Evolutionary conservation across 2,329 filamentous ascomycete species (phyloP).

Genomic region (Hymenoscyphus linearis): DNA sequence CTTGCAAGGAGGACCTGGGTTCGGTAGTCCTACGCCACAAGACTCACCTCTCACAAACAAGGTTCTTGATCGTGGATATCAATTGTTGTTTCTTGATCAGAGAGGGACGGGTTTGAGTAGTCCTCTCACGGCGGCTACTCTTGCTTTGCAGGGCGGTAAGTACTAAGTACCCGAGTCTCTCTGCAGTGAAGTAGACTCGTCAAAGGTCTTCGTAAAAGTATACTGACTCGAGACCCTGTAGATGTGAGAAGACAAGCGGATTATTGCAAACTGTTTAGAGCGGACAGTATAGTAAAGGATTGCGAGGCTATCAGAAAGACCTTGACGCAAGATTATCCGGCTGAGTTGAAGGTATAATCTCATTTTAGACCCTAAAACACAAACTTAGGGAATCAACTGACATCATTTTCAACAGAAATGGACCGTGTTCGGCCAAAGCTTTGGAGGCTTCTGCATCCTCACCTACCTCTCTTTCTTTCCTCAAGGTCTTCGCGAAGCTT

Average conservation of each 20-base stretch:
- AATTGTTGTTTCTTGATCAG: constrained; percentile 83
- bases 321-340: constrained; percentile 64
- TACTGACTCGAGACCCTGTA: no score
- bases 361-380: background rate
- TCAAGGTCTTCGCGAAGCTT: constrained; percentile 73
- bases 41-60: constrained; percentile 64
- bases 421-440: constrained; percentile 86
- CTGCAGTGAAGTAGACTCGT: no score
- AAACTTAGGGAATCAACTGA: background rate
- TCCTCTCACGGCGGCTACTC: constrained; percentile 68
- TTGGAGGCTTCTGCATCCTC: constrained; percentile 80
- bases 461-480: constrained; percentile 82
- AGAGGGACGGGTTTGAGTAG: constrained; percentile 82
- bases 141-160: constrained; percentile 52
- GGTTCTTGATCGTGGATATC: constrained; percentile 75
- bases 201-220: no score
- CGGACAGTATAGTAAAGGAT: constrained; percentile 85
- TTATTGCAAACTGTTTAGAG: constrained; percentile 80
- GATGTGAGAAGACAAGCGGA: constrained; percentile 63
- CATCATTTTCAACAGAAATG: constrained; percentile 46
- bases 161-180: no score
- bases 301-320: constrained; percentile 78
- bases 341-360: constrained; percentile 63
- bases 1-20: constrained; percentile 81
- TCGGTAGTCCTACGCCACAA: constrained; percentile 70